Conservation (phyloP, 371 early-diverging fungal species). For the Syncephalastrum sp. region DNA sequence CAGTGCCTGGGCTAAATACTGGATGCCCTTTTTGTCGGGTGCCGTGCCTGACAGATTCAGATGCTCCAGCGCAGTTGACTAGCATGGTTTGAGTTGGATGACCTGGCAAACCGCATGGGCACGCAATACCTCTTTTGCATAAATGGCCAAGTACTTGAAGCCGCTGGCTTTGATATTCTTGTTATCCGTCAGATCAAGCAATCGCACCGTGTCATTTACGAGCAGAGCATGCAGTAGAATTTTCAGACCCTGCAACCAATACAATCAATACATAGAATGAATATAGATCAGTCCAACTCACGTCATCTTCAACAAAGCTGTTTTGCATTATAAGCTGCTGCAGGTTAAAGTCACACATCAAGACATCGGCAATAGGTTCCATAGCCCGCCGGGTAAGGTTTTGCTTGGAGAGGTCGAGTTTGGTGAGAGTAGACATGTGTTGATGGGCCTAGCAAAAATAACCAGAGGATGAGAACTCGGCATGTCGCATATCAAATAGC, state of each 20-base stretch:
- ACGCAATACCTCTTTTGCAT: conserved; percentile 56
- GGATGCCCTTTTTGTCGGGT: conserved; percentile 55
- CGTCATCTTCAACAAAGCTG: conserved; percentile 70
- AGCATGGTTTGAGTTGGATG: background rate
- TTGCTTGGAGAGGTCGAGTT: conserved; percentile 50
- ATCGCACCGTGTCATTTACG: conserved; percentile 46
- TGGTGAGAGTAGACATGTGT: conserved; percentile 29
- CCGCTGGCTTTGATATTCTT: conserved; percentile 53
- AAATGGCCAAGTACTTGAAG: conserved; percentile 67
- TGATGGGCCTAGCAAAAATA: conserved; percentile 14
- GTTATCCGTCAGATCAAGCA: conserved; percentile 58
- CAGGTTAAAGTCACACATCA: conserved; percentile 59
- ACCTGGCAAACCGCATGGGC: too few relatives aligned
- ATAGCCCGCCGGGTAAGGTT: conserved; percentile 32
- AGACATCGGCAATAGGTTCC: conserved; percentile 61
- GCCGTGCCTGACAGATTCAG: conserved; percentile 35
- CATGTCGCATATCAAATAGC: too few relatives aligned
- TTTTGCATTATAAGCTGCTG: conserved; percentile 51
- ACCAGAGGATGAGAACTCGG: background rate
- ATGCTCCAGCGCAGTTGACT: conserved; percentile 26
- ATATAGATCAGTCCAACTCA: conserved; percentile 10
- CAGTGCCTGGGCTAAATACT: conserved; percentile 57
- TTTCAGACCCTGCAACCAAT: conserved; percentile 50
- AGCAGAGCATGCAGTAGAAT: conserved; percentile 60
- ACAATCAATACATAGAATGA: too few relatives aligned